Evolutionary conservation across 1,284 basidiomycete species (phyloP), one percentile per base, ranked within the genome.

Genomic region (Mycosarcoma mackinlayi): DNA sequence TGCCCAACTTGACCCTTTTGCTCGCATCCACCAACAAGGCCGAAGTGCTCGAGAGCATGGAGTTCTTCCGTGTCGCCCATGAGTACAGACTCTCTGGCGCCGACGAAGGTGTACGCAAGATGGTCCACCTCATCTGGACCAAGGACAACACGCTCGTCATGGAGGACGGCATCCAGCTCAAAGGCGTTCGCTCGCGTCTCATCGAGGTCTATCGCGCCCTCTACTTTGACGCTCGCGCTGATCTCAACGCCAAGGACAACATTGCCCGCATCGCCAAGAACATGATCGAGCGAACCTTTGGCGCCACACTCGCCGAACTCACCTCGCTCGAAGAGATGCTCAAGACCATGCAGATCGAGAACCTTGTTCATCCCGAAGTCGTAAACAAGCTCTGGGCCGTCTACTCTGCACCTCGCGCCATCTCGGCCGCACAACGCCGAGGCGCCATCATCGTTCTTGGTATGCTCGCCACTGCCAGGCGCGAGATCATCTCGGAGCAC

Each of bases 101-200:
- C 48, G 46, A 18, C 27, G 59, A 84, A 13, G 94, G 94, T 1
- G 90, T 99, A 77, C 93, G 92, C 85, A 92, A 90, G 79, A 98
- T 98, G 95, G 83, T 99, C 6, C 96, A 98, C 84, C 86, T 99
- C 33, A 93, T 99, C 77, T 98, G 96, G 96, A 88, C 89, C 13
- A 98, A 98, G 82, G 95, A 98, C 82, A 94, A 94, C 81, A 90
- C 86, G 39, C 87, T 92, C 23, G 91, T 91, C 13, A 88, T 88
- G 19, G 92, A 93, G 79, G 79, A 81, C 49, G 91, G 90, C 13
- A 91, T 91, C 75, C 92, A 94, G 79, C 84, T 94, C 47, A 96
- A 94, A 82, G 93, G 94, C 16, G 87, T 98, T 61, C 88, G 93
- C 10, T 90, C 90, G 44, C 88, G 91, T 38, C 86, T 98, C 45